Base-by-base conservation (phyloP, 1,284 basidiomycete genomes). In the Tranzscheliella williamsii region DNA sequence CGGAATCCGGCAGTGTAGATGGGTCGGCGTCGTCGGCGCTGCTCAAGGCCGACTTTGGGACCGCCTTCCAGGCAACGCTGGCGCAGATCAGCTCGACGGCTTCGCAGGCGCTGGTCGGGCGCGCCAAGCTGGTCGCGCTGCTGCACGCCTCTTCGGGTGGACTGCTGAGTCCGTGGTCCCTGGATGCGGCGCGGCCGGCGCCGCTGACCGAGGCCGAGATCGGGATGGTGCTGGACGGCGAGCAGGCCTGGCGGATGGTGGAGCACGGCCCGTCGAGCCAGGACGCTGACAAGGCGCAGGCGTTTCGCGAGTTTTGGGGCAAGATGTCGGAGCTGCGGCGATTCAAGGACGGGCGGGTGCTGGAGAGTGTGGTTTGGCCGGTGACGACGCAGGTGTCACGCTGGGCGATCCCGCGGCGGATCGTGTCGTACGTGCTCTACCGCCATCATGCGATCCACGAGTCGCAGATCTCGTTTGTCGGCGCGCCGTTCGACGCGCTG, bases 271-370 rank as follows among this genome's bases (percentile, higher is more conserved):
- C 95, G 0, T 78, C 87, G 0, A 73, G 38, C 12, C 81, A 81
- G 16, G 81, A 84, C 0, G 39, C 50, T 9, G 79, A 75, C 16
- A 80, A 76, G 1, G 79, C 78, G 5, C 80, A 83, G 33, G 81
- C 80, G 2, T 99, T 96, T 82, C 85, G 87, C 27, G 83, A 85
- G 3, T 83, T 98, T 57, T 99, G 95, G 95, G 94, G 93, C 1
- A 82, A 85, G 38, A 90, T 90, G 74, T 87, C 93, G 0, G 94
- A 98, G 76, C 81, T 97, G 17, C 85, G 95, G n/a, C 85, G 94
- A 16, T 99, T 98, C 83, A 93, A 96, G 78, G 93, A 98, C 72
- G 94, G 94, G 0, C 84, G 87, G 5, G 97, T 98, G 57, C 78
- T 85, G 6, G 91, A 97, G 78, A 91, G 89, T 73, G 91, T 98